A percentile compares a stretch with the other conserved stretches of the same genome.
Evolutionary conservation across 179 eudicot genomes (phyloP).

Genomic region (Silene coronaria): DNA sequence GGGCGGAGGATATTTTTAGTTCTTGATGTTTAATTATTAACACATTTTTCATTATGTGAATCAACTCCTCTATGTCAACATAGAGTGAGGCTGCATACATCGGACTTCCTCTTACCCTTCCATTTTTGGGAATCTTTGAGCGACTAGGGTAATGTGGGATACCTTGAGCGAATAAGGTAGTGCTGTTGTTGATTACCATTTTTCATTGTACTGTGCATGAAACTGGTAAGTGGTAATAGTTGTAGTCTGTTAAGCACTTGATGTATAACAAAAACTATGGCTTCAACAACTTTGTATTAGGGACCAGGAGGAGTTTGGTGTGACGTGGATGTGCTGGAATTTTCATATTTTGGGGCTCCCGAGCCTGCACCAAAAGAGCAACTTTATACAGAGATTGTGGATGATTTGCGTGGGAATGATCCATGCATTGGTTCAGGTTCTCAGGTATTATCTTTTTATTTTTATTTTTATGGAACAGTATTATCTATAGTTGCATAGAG

Average conservation of each 20-base stretch:
- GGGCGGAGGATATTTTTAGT: neutral
- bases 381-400: conserved; percentile 86
- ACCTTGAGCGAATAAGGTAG: too few species aligned
- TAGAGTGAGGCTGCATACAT: too few species aligned
- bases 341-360: conserved; percentile 95
- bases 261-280: conserved; percentile 16
- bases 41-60: too few species aligned
- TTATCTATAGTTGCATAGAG: too few species aligned
- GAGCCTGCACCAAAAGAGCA: conserved; percentile 94
- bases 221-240: neutral
- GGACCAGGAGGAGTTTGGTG: conserved; percentile 99
- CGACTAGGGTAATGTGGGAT: neutral
- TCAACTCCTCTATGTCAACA: neutral
- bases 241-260: neutral
- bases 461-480: too few species aligned
- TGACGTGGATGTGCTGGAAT: conserved; percentile 91
- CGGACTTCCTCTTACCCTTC: neutral
- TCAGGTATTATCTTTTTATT: conserved; percentile 47
- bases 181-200: neutral
- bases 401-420: conserved; percentile 92
- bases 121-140: neutral
- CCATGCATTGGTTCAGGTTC: conserved; percentile 90
- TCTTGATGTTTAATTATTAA: neutral
- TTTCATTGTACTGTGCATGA: neutral
- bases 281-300: conserved; percentile 30